Base-by-base conservation (phyloP, 768 basidiomycete genomes). In the Chlorophyllum brunneum region DNA sequence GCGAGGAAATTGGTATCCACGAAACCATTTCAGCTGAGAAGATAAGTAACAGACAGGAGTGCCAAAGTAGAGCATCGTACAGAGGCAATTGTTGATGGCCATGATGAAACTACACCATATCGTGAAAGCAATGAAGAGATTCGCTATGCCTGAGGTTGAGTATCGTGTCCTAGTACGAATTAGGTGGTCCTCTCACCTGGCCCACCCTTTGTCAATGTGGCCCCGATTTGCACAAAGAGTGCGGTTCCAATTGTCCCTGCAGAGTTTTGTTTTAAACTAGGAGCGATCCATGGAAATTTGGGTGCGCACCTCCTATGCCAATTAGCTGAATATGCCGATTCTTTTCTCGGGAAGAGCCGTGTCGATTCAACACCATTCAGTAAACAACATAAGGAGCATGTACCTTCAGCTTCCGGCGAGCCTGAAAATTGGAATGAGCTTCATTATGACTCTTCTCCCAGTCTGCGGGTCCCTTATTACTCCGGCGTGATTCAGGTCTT, bases 1-100 rank as follows among this genome's bases (percentile, higher is more conserved):
- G 83, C 4, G 88, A 87, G 5, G 86, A 81, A 57, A 90, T 82
- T 4, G 88, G 88, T 4, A 87, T 86, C 70, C 81, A 84, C n/a
- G 83, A 80, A 26, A 87, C 86, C 88, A 90, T 89, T 66, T 92
- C 88, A 31, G 85, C 88, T 79, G 56, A 38, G 70, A 69, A 48
- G 61, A 45, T 22, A 64, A 62, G 59, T 39, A 44, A 31, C 24
- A 34, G 29, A 15, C 23, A 42, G 23, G 30, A 15, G 43, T 37
- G 11, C 39, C 18, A 20, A 23, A 10, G 4, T n/a, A 13, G 18
- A 26, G 20, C 37, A 3, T 62, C 73, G 18, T 54, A 75, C 71
- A 63, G 2, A 72, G 64, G 49, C 78, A 80, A 45, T 75, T 76
- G 56, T 73, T 80, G 44, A 79, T 62, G 0, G 77, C 76, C 34